A percentile compares a stretch with the other conserved stretches of the same genome.
These are phyloP conservation scores for Helotiales sp. DNA, from an alignment of 2,329 filamentous ascomycete species.

Conservation along the genomic window DNA sequence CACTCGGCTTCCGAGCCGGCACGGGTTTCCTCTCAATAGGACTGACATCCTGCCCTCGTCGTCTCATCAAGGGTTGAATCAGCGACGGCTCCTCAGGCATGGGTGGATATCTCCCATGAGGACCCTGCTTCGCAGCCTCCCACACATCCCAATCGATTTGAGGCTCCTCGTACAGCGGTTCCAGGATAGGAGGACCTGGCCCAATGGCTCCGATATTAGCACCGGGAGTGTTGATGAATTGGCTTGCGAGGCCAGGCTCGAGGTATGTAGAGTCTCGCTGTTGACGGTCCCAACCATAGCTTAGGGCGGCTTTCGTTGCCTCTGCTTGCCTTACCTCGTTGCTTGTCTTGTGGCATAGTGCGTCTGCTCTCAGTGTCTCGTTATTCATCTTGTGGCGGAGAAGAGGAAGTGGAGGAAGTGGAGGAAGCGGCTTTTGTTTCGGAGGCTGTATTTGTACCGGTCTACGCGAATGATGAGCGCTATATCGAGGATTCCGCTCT, in stretches of 20 bases:
- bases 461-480: too few species aligned
- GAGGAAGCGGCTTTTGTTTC: too few species aligned
- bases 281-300: slow-evolving; percentile 19
- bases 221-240: slow-evolving; percentile 13
- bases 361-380: too few species aligned
- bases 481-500: too few species aligned
- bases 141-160: slow-evolving; percentile 24
- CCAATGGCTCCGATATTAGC: not conserved
- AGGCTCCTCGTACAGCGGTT: slow-evolving; percentile 17
- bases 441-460: too few species aligned
- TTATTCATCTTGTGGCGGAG: too few species aligned
- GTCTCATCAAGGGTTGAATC: not conserved
- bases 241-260: slow-evolving; percentile 7
- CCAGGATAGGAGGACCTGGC: not conserved
- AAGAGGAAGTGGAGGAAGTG: too few species aligned
- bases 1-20: not conserved
- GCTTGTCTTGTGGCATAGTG: too few species aligned
- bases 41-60: not conserved
- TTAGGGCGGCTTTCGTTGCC: slow-evolving; percentile 14
- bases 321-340: too few species aligned
- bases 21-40: not conserved
- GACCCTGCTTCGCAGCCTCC: slow-evolving; percentile 2
- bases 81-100: slow-evolving; percentile 8
- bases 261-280: not conserved
- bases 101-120: slow-evolving; percentile 23